Percentiles rank a stretch among this genome's conserved stretches.
Evolutionary conservation across 176 grass and related monocot species (phyloP).

Genomic region (Lolium multiflorum): DNA sequence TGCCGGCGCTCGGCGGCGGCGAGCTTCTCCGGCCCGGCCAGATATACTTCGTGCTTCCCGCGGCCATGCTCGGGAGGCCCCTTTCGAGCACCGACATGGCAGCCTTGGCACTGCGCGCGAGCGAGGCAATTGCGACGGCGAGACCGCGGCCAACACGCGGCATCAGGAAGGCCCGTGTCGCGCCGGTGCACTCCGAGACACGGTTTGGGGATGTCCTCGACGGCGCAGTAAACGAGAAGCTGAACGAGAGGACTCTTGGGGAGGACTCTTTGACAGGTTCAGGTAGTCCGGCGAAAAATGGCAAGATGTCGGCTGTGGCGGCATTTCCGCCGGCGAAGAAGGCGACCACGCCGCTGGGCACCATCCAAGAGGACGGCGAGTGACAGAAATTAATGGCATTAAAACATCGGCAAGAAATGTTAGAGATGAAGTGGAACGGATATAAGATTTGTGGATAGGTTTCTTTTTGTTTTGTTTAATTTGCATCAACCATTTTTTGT

Average conservation of each 20-base stretch:
- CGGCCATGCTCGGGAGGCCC: slow-evolving; percentile 34
- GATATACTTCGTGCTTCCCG: slow-evolving; percentile 52
- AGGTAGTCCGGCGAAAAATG: not conserved
- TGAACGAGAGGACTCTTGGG: slow-evolving; percentile 59
- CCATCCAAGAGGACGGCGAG: slow-evolving; percentile 52
- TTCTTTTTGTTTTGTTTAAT: not conserved
- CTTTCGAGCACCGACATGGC: slow-evolving; percentile 71
- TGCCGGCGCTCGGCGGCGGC: slow-evolving; percentile 32
- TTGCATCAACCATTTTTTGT: not conserved
- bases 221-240: slow-evolving; percentile 46
- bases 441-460: not conserved
- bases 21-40: slow-evolving; percentile 53
- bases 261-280: not conserved
- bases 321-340: slow-evolving; percentile 16
- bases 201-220: not conserved
- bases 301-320: not conserved
- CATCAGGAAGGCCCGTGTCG: slow-evolving; percentile 41
- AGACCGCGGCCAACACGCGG: not conserved
- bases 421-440: not conserved
- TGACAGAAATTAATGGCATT: not conserved
- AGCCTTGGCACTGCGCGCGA: slow-evolving; percentile 62
- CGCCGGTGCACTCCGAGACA: slow-evolving; percentile 37
- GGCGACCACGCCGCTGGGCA: slow-evolving; percentile 53
- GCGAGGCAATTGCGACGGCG: slow-evolving; percentile 44
- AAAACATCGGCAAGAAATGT: not conserved